Evolutionary conservation across 305 asterid genomes (phyloP).

Genomic region (Ilex paraguariensis): DNA sequence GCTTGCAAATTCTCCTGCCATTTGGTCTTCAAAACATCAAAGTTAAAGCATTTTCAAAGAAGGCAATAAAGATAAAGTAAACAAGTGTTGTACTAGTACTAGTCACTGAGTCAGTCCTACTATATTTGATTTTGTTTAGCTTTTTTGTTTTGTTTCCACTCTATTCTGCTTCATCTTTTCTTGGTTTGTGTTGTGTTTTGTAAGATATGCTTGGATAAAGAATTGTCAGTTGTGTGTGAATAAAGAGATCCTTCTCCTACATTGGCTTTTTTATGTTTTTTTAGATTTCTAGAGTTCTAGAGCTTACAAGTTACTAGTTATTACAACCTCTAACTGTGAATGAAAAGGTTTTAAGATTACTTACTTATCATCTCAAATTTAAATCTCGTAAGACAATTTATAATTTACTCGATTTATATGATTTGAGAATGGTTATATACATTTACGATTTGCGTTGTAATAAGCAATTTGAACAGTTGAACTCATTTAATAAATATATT

Average conservation of each 20-base stretch:
- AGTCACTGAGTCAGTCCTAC: background rate
- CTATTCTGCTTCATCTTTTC: background rate
- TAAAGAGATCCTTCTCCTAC: background rate
- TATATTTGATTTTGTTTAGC: background rate
- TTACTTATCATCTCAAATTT: too few species aligned
- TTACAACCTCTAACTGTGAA: too few species aligned
- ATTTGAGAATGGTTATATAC: too few species aligned
- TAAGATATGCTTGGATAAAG: background rate
- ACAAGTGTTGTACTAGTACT: background rate
- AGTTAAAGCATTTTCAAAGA: background rate
- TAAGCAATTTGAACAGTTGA: too few species aligned
- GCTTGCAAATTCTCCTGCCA: background rate
- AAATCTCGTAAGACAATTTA: too few species aligned
- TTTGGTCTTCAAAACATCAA: constrained; percentile 1
- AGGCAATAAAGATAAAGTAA: background rate
- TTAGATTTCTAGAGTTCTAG: too few species aligned
- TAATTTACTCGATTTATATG: too few species aligned
- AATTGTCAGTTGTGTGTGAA: constrained; percentile 1
- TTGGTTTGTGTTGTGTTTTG: background rate
- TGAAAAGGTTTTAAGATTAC: too few species aligned
- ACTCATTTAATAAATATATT: too few species aligned
- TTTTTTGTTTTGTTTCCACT: background rate
- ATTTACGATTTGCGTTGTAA: too few species aligned
- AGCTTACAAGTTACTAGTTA: too few species aligned
- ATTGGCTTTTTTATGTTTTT: background rate